Base-by-base conservation (phyloP, 1,284 basidiomycete species). In the Cutaneotrichosporon cavernicola region DNA sequence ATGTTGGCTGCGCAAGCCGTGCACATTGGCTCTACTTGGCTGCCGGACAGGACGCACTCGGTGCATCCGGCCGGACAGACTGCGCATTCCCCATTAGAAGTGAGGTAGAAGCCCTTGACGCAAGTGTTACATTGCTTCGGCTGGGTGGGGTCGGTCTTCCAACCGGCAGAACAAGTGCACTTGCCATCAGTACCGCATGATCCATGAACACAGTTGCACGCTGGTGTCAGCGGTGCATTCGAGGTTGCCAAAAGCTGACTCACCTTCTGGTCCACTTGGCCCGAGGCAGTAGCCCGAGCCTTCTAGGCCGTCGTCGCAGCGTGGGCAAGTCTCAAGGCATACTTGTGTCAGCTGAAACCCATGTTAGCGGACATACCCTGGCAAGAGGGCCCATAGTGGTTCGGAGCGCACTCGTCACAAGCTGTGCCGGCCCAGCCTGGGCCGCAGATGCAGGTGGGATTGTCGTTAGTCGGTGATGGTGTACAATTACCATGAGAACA, bases 161-260 rank as follows among this genome's bases (percentile, higher is more conserved):
- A 83, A 1, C 82, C 82, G 4, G 81, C 76, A 2, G 79, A 75
- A 66, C 82, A 83, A 1, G 31, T 60, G 66, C 82, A 83, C 3
- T 70, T 69, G 5, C 70, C 68, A 10, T 67, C 60, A 0, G 71
- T 59, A 0, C 66, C 63, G 63, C 82, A 83, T 1, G 76, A 70
- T 1, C 82, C 82, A 59, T 80, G 78, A 0, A 69, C 40, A 65
- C 82, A 83, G 52, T 78, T 72, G 65, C 82, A 83, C 0, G 69
- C 81, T 81, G 63, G 36, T 32, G 38, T 61, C 53, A 63, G 58
- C 14, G 5, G 14, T 7, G 22, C 22, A 21, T 22, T 14, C 16
- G 16, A 46, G 43, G 63, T 71, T 66, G 46, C 26, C 75, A 73
- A 38, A 1, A 57, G 57, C 38, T 36, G 21, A 40, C 32, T 11